phyloP scores from a whole-genome alignment of 75 land plant species.

The Selaginella moellendorffii region DNA sequence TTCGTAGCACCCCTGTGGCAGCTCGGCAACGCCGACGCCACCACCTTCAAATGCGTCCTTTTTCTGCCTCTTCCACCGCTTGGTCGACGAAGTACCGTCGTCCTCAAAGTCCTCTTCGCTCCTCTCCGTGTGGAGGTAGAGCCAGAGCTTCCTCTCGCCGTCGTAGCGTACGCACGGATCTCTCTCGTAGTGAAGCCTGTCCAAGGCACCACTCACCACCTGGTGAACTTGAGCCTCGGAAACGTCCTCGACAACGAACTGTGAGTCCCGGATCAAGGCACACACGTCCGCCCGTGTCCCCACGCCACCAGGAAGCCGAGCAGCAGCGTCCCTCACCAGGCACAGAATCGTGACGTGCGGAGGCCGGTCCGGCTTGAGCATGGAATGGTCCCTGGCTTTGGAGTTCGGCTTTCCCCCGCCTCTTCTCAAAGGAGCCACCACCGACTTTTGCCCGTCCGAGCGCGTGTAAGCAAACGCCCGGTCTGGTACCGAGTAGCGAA shows the following conservation, averaged over 20 bases:
- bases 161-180: constrained; percentile 84
- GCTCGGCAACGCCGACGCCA: background rate
- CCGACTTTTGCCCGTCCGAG: constrained; percentile 66
- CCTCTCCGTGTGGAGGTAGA: constrained; percentile 85
- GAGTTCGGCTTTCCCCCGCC: constrained; percentile 85
- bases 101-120: constrained; percentile 99
- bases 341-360: constrained; percentile 89
- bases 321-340: constrained; percentile 81
- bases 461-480: constrained; percentile 77
- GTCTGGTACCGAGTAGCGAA: constrained; percentile 84
- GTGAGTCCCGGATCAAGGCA: constrained; percentile 74
- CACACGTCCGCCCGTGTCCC: constrained; percentile 93
- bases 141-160: constrained; percentile 90
- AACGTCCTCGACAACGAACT: constrained; percentile 74
- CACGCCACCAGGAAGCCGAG: constrained; percentile 72
- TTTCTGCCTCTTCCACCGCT: constrained; percentile 89
- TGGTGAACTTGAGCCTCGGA: constrained; percentile 80
- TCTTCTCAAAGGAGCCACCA: constrained; percentile 80
- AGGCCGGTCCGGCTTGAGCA: constrained; percentile 80
- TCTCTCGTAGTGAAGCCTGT: constrained; percentile 73
- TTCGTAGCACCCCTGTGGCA: background rate
- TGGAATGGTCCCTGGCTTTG: constrained; percentile 84
- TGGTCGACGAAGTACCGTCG: constrained; percentile 98
- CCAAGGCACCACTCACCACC: constrained; percentile 82
- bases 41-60: constrained; percentile 46